Evolutionary conservation across 1,284 basidiomycete genomes (phyloP).

Genomic region (Austroboletus novae-zelandiae): DNA sequence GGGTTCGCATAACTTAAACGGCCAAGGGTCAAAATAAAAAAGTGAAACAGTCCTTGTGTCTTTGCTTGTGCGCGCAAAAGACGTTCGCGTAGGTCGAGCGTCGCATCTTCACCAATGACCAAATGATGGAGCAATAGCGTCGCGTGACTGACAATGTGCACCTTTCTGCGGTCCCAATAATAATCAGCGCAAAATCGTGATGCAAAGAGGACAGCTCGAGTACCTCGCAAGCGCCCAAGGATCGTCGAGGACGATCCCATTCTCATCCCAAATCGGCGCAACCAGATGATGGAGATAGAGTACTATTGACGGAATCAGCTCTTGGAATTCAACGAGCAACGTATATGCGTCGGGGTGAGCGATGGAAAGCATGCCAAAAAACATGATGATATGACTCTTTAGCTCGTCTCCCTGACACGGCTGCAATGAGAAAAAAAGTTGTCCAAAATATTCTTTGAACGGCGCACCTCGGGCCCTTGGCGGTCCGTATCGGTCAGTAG

Average conservation of each 20-base stretch:
- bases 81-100: constrained; percentile 51
- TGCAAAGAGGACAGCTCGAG: background rate
- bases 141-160: constrained; percentile 49
- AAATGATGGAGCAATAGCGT: constrained; percentile 61
- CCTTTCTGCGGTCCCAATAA: constrained; percentile 38
- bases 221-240: constrained; percentile 41
- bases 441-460: background rate
- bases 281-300: constrained; percentile 51
- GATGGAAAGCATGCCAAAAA: constrained; percentile 55
- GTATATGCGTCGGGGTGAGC: constrained; percentile 49
- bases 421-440: constrained; percentile 1
- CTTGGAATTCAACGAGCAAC: constrained; percentile 49
- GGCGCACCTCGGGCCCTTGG: constrained; percentile 42
- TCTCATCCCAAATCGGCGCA: constrained; percentile 63
- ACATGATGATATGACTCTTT: constrained; percentile 50
- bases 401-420: constrained; percentile 38
- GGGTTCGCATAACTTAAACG: constrained; percentile 69
- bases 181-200: constrained; percentile 7
- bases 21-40: constrained; percentile 75
- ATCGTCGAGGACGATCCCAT: constrained; percentile 50
- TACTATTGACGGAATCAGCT: constrained; percentile 61
- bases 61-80: constrained; percentile 50
- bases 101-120: constrained; percentile 45
- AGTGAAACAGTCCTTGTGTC: constrained; percentile 64
- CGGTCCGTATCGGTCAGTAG: constrained; percentile 47